Evolutionary conservation across 805 yeast genomes (phyloP), one percentile per base, ranked within the genome.

Genomic region (Lachancea sp.): DNA sequence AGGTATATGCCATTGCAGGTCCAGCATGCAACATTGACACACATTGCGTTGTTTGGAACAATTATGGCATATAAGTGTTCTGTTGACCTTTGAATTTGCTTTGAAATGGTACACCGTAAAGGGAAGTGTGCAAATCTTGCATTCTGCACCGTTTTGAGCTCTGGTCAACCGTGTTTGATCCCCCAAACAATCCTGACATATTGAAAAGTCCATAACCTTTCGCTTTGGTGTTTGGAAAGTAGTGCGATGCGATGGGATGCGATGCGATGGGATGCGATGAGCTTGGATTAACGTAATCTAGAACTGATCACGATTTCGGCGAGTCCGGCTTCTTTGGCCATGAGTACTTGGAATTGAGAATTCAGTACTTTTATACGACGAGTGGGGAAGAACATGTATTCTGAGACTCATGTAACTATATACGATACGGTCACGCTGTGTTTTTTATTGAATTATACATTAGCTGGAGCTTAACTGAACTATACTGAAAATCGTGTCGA

Each of bases 1-100:
- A 0, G 95, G 87, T n/a, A 93, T 77, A 3, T 89, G 86, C 67
- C 80, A 85, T 25, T 82, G 77, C 35, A 90, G 67, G 66, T 91
- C 98, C 29, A 84, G 62, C 78, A 88, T 75, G 62, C 99, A 91
- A 19, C 80, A 68, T 62, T 93, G 98, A 59, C 99, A 91, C 55
- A 95, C 83, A 65, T 86, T 83, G 48, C 82, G 74, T 36, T 82
- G 78, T 35, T 81, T 69, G 0, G 97, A 80, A 68, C 99, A 91
- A 0, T 90, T 79, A 30, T 68, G 59, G 65, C 99, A 91, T 16
- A 91, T 77, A 1, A 78, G 63, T 2, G 96, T 88, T 53, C 76
- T 79, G 46, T 74, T 72, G 49, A 78, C 66, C 38, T 68, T 65
- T 68, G 71, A 36, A 62, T 68, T 46, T 63, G 66, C 34, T 65